These are phyloP conservation scores for Nyssa sinensis DNA, from an alignment of 148 eudicot species.

Conservation along the genomic window DNA sequence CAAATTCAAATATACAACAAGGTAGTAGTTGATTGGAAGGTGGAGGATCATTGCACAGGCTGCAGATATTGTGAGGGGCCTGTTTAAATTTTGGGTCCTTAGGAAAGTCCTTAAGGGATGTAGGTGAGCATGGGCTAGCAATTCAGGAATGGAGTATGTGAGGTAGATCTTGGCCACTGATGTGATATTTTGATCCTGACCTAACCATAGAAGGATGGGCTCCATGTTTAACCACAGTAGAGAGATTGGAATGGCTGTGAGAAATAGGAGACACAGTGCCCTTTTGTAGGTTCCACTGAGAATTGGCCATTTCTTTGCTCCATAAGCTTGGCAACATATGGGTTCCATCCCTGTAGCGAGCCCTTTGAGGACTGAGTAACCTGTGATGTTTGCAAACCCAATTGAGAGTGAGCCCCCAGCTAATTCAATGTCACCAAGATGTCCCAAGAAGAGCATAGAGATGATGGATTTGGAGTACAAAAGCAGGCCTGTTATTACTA, in stretches of 20 bases:
- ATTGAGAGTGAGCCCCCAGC: constrained; percentile 42
- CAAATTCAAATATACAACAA: constrained; percentile 29
- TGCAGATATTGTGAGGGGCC: constrained; percentile 31
- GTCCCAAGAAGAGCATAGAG: constrained; percentile 37
- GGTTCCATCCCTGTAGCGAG: constrained; percentile 45
- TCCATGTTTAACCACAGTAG: constrained; percentile 47
- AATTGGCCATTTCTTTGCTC: constrained; percentile 26
- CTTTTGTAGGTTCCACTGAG: constrained; percentile 33
- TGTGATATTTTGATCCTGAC: constrained; percentile 32
- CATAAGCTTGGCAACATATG: constrained; percentile 40
- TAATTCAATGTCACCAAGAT: constrained; percentile 31
- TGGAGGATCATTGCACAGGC: constrained; percentile 39
- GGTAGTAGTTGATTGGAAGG: constrained; percentile 33
- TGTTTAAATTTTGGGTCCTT: constrained; percentile 41
- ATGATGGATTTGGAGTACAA: constrained; percentile 32
- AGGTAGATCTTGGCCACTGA: constrained; percentile 34
- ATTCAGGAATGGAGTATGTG: constrained; percentile 41
- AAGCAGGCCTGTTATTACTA: constrained; percentile 19
- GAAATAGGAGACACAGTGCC: constrained; percentile 35
- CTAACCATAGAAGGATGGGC: constrained; percentile 30
- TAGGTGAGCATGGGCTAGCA: constrained; percentile 42
- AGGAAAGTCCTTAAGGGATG: constrained; percentile 38
- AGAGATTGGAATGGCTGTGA: constrained; percentile 31
- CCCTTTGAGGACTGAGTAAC: constrained; percentile 36
- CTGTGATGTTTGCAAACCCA: constrained; percentile 36